Conservation (phyloP, 2,329 filamentous ascomycete genomes). For the Proliferodiscus dingleyae region DNA sequence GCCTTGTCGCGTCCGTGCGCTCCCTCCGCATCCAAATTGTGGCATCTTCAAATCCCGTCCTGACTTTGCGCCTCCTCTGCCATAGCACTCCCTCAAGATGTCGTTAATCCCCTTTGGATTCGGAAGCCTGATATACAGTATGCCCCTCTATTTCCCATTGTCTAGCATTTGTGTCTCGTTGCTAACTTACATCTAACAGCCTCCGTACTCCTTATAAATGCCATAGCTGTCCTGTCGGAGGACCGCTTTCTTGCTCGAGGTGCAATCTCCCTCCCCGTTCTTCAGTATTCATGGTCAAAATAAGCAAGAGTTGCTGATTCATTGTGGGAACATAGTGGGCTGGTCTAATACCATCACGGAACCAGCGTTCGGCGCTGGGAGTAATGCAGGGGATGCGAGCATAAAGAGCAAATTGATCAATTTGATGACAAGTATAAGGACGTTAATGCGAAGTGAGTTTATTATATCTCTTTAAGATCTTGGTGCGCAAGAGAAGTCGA, state of each 20-base stretch:
- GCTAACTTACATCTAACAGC: constrained; percentile 44
- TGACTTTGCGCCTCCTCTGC: constrained; percentile 2
- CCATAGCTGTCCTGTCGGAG: constrained; percentile 88
- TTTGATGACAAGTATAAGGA: constrained; percentile 83
- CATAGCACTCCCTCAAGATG: constrained; percentile 11
- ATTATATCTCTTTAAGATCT: background rate
- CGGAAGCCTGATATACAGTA: constrained; percentile 70
- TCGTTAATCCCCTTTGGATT: constrained; percentile 65
- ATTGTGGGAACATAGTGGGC: constrained; percentile 59
- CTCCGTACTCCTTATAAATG: constrained; percentile 83
- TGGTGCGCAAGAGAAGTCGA: background rate
- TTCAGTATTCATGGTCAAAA: background rate
- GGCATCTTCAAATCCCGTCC: constrained; percentile 12
- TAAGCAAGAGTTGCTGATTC: too few relatives aligned
- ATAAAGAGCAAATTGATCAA: constrained; percentile 85
- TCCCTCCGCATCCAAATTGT: constrained; percentile 14
- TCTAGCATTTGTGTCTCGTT: background rate
- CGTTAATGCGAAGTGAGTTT: constrained; percentile 82
- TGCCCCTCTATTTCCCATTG: constrained; percentile 4
- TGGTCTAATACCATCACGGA: constrained; percentile 67
- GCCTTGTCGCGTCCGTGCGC: too few relatives aligned
- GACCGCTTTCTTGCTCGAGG: constrained; percentile 83
- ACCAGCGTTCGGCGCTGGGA: constrained; percentile 66
- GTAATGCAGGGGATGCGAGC: constrained; percentile 62
- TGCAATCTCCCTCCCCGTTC: constrained; percentile 37